These are phyloP conservation scores for Meyerozyma athensensis DNA, from an alignment of 1,139 yeast species.

Conservation along the genomic window DNA sequence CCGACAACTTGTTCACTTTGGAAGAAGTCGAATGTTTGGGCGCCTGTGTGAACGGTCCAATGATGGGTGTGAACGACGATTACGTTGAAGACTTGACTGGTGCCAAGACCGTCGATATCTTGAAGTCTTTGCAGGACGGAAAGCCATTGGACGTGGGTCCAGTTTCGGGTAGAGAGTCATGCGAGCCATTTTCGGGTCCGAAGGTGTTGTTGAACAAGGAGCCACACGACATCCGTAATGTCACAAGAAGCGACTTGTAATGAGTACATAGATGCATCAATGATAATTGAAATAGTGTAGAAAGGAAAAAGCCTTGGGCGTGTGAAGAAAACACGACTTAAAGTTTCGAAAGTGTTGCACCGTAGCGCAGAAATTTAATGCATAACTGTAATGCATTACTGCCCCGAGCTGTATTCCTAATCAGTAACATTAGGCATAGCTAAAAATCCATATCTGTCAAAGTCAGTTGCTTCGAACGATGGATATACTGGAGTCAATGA, in stretches of 20 bases:
- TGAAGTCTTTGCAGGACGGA: slow-evolving; percentile 64
- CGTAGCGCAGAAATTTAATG: no score
- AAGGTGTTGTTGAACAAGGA: slow-evolving; percentile 58
- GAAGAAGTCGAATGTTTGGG: slow-evolving; percentile 92
- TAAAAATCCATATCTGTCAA: no score
- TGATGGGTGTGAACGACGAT: slow-evolving; percentile 82
- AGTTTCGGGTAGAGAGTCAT: slow-evolving; percentile 59
- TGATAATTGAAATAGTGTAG: no score
- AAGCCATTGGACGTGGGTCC: slow-evolving; percentile 63
- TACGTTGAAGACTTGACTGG: slow-evolving; percentile 79
- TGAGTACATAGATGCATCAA: no score
- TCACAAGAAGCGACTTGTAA: slow-evolving; percentile 49
- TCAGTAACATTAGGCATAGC: no score
- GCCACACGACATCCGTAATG: slow-evolving; percentile 64
- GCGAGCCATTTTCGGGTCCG: slow-evolving; percentile 75
- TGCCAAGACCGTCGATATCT: slow-evolving; percentile 55
- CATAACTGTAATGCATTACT: no score
- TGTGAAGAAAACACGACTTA: no score
- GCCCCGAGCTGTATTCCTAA: no score
- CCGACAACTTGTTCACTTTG: slow-evolving; percentile 71
- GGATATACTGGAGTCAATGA: no score
- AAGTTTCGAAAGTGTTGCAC: no score
- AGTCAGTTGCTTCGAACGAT: no score
- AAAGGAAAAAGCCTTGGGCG: no score
- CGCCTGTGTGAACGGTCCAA: slow-evolving; percentile 90